Base-by-base conservation (phyloP, 805 yeast genomes). In the Starmerella scarabaei region DNA sequence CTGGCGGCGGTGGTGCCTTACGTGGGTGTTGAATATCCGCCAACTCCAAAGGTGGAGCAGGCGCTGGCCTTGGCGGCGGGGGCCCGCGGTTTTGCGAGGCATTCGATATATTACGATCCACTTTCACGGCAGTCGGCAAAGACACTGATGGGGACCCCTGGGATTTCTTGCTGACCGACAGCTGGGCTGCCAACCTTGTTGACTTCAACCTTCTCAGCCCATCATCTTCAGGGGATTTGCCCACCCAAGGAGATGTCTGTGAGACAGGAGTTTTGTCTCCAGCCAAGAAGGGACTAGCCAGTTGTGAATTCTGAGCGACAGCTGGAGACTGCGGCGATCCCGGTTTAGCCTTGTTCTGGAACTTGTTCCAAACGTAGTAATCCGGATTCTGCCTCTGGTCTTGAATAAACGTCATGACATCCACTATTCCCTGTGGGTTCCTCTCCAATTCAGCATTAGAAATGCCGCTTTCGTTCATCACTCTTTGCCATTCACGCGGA, bases 361-460 rank as follows among this genome's bases (percentile, higher is more conserved):
- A 52, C 38, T 53, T 53, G 40, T 38, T 41, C 49, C 54, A 49
- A 4, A 51, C 45, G 36, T 49, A 46, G 26, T 46, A 45, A 16
- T 49, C 50, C 3, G 51, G 45, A 36, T 44, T 41, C 37, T 42
- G 45, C 27, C 38, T 39, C 38, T 52, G 53, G 27, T 42, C 43
- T 26, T 51, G 47, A 26, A 83, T 84, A 56, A 84, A 84, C 37
- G 85, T 84, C 42, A 84, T 86, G 41, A 83, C 84, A 55, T 84
- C 93, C 70, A 79, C 78, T 4, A 88, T 93, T 0, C 94, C 96
- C 59, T 84, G 93, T 2, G 96, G 95, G 58, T 91, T 85, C 50
- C 79, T 81, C 52, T 80, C 77, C 56, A 85, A 94, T 53, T 91
- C 98, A 40, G 72, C 77, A 48, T 73, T 77, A 5, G 93, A 72